Conservation (phyloP, 1,284 basidiomycete genomes). For the Pascua sp. region DNA sequence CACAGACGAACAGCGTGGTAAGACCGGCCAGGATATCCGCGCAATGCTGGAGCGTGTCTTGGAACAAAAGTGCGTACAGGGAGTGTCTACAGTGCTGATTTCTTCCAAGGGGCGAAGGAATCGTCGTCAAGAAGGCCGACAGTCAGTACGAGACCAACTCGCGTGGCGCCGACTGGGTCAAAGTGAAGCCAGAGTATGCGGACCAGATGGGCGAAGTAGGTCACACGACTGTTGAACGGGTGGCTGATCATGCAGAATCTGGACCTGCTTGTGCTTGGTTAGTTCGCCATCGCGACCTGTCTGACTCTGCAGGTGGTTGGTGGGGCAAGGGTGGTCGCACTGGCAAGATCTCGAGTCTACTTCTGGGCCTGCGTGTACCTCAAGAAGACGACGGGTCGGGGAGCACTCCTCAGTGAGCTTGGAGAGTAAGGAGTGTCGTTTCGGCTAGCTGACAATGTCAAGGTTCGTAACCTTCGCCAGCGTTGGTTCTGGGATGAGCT, state of each 20-base stretch:
- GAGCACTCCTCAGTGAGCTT: slow-evolving; percentile 58
- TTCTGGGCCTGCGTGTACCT: slow-evolving; percentile 48
- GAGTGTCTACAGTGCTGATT: neutral
- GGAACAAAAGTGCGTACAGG: slow-evolving; percentile 53
- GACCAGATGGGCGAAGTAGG: slow-evolving; percentile 41
- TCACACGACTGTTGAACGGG: neutral
- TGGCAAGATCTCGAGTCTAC: slow-evolving; percentile 49
- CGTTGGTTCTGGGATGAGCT: slow-evolving; percentile 79
- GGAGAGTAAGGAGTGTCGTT: neutral
- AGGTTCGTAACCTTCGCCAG: slow-evolving; percentile 62
- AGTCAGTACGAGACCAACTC: slow-evolving; percentile 78
- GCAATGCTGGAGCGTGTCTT: slow-evolving; percentile 74
- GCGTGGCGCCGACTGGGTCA: slow-evolving; percentile 85
- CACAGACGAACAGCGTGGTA: slow-evolving; percentile 65
- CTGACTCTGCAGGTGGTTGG: slow-evolving; percentile 36
- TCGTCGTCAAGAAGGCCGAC: slow-evolving; percentile 80
- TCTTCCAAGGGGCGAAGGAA: slow-evolving; percentile 69
- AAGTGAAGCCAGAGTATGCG: slow-evolving; percentile 84
- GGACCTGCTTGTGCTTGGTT: slow-evolving; percentile 74
- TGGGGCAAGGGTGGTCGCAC: slow-evolving; percentile 51
- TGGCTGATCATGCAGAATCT: slow-evolving; percentile 60
- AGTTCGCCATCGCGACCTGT: neutral
- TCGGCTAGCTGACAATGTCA: neutral
- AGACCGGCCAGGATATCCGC: slow-evolving; percentile 73
- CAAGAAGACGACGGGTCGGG: slow-evolving; percentile 56